Evolutionary conservation across 2,329 filamentous ascomycete genomes (phyloP).

Genomic region (Exophiala sp.): DNA sequence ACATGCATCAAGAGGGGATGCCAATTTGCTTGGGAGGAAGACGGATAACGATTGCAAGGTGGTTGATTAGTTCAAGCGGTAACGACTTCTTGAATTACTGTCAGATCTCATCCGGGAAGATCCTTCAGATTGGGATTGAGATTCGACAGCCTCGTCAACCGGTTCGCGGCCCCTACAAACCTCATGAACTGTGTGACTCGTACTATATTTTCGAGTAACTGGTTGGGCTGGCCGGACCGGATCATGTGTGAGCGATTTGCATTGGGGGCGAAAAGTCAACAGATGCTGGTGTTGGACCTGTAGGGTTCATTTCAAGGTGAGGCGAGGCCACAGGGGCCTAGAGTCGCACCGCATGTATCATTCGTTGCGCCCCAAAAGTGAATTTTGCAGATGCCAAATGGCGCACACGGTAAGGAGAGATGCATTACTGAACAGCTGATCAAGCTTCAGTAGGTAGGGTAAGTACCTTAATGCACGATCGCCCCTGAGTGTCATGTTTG

Average conservation of each 20-base stretch:
- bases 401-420: not conserved
- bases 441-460: not conserved
- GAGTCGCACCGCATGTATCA: not conserved
- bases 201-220: too few relatives aligned
- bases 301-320: constrained; percentile 15
- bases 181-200: not conserved
- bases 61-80: too few relatives aligned
- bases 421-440: not conserved
- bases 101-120: constrained; percentile 9
- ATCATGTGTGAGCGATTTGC: not conserved
- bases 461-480: too few relatives aligned
- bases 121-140: constrained; percentile 1
- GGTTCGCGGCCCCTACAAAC: constrained; percentile 5
- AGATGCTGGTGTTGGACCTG: not conserved
- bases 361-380: not conserved
- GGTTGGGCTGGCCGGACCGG: not conserved
- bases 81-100: too few relatives aligned
- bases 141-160: constrained; percentile 17
- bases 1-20: not conserved
- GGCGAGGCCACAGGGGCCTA: constrained; percentile 8
- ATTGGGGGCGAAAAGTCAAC: constrained; percentile 3
- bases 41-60: too few relatives aligned
- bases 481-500: too few relatives aligned
- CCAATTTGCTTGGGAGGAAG: not conserved
- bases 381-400: not conserved